These are phyloP conservation scores for Bullera alba DNA, from an alignment of 768 basidiomycete genomes.

Conservation along the genomic window DNA sequence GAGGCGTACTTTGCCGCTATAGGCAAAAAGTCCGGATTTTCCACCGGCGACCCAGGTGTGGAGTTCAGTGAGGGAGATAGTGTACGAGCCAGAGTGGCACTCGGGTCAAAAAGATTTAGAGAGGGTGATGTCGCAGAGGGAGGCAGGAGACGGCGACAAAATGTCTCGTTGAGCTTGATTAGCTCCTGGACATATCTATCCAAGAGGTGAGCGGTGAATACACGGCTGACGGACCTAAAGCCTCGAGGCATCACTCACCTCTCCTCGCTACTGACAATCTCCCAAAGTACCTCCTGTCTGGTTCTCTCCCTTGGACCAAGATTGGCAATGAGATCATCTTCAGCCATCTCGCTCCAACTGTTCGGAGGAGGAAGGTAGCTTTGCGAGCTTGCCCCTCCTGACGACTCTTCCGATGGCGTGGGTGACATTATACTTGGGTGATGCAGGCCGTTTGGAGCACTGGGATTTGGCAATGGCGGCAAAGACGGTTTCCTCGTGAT, in stretches of 20 bases:
- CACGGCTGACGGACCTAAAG: neutral
- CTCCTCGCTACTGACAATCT: slow-evolving; percentile 93
- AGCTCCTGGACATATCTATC: slow-evolving; percentile 85
- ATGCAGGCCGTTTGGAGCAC: neutral
- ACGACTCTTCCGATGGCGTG: slow-evolving; percentile 18
- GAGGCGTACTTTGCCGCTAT: slow-evolving; percentile 85
- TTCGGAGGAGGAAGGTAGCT: slow-evolving; percentile 32
- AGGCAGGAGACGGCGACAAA: slow-evolving; percentile 82
- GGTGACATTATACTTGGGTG: too few relatives aligned
- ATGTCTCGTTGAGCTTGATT: slow-evolving; percentile 84
- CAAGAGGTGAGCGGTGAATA: neutral
- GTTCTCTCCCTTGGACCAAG: slow-evolving; percentile 90
- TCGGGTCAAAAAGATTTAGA: slow-evolving; percentile 22
- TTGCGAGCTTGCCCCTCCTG: slow-evolving; percentile 7
- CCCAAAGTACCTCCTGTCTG: slow-evolving; percentile 90
- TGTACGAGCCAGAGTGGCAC: slow-evolving; percentile 13
- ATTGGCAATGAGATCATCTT: slow-evolving; percentile 87
- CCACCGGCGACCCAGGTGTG: slow-evolving; percentile 56
- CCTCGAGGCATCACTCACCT: slow-evolving; percentile 52
- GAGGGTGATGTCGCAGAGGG: slow-evolving; percentile 55
- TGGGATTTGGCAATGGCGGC: slow-evolving; percentile 9
- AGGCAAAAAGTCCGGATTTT: slow-evolving; percentile 68
- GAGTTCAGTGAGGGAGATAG: slow-evolving; percentile 35
- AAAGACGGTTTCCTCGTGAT: neutral
- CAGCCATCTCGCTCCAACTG: slow-evolving; percentile 85